Evolutionary conservation across 805 yeast species (phyloP), one percentile per base, ranked within the genome.

Genomic region (Sugiyamaella americana): DNA sequence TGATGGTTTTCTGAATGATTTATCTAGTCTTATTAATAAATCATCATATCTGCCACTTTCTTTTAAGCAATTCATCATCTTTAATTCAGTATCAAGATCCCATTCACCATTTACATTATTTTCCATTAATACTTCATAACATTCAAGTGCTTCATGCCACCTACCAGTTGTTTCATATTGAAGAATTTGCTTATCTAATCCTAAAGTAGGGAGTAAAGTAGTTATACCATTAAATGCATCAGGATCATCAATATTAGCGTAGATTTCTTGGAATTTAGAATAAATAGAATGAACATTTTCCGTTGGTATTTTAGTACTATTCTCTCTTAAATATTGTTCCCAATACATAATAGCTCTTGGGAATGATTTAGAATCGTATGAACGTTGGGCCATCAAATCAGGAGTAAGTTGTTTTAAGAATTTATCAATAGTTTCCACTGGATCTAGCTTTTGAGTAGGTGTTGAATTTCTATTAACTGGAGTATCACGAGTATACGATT

Each of bases 141-240:
- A 87, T 51, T 86, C 88, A 51, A 87, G 84, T 0, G 96, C 95
- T 56, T 87, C 74, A 36, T 79, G 73, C 95, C 96, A 88, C 56
- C 83, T 83, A 36, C 85, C 87, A 41, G 86, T 81, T 54, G 85
- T 88, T 55, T 87, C 93, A 44, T 91, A 79, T 48, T 87, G 87
- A 4, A 80, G 70, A 21, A 89, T 74, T 59, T 87, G 85, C 50
- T 88, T 89, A n/a, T 78, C 75, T 38, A 87, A 66, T 52, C 79
- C 78, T 36, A 79, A 76, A 0, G 83, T 75, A 2, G 66, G 56
- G 0, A 95, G 79, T 55, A 86, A 82, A 50, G 74, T 74, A 49
- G 85, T 80, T 3, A 87, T 79, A 19, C 98, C 99, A 59, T 85
- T 89, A 26, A 93, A 70, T 0, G 96, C 81, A 67, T 93, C 99